These are phyloP conservation scores for Nakazawaea sp. DNA, from an alignment of 805 yeast genomes.

Conservation along the genomic window DNA sequence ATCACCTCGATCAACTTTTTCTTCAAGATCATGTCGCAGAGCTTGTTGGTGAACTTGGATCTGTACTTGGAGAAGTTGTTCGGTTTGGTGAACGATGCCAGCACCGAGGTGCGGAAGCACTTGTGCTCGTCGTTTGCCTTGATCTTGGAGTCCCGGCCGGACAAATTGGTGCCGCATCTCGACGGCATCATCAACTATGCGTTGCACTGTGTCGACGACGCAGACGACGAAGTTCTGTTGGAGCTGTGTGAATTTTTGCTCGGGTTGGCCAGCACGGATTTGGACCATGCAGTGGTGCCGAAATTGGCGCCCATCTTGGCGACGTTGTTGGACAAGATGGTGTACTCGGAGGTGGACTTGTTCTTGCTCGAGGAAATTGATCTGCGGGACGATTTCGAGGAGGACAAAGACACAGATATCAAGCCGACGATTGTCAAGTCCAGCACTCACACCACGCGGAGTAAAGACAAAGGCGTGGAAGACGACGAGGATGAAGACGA, in stretches of 20 bases:
- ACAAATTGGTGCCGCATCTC: slow-evolving; percentile 70
- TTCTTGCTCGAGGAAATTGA: slow-evolving; percentile 58
- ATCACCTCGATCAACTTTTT: slow-evolving; percentile 74
- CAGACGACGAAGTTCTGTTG: slow-evolving; percentile 69
- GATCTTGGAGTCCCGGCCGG: slow-evolving; percentile 73
- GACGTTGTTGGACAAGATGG: slow-evolving; percentile 72
- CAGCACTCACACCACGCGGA: slow-evolving; percentile 26
- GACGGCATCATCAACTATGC: slow-evolving; percentile 84
- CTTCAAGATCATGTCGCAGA: slow-evolving; percentile 61
- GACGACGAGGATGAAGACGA: slow-evolving; percentile 66
- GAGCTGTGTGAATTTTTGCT: slow-evolving; percentile 92
- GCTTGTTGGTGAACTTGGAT: slow-evolving; percentile 59
- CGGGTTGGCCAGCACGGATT: slow-evolving; percentile 57
- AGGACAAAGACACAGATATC: slow-evolving; percentile 83
- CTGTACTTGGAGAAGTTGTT: slow-evolving; percentile 59
- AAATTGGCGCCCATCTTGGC: slow-evolving; percentile 67
- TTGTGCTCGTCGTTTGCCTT: slow-evolving; percentile 71
- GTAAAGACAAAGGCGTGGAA: slow-evolving; percentile 15
- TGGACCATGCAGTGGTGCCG: slow-evolving; percentile 52
- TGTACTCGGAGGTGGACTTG: slow-evolving; percentile 77
- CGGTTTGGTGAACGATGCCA: slow-evolving; percentile 55
- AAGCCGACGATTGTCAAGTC: slow-evolving; percentile 72
- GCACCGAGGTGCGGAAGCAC: slow-evolving; percentile 57
- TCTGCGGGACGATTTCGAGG: slow-evolving; percentile 65
- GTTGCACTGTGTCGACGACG: slow-evolving; percentile 60